Conservation (phyloP, 371 early-diverging fungal genomes). For the Mucor piriformis region DNA sequence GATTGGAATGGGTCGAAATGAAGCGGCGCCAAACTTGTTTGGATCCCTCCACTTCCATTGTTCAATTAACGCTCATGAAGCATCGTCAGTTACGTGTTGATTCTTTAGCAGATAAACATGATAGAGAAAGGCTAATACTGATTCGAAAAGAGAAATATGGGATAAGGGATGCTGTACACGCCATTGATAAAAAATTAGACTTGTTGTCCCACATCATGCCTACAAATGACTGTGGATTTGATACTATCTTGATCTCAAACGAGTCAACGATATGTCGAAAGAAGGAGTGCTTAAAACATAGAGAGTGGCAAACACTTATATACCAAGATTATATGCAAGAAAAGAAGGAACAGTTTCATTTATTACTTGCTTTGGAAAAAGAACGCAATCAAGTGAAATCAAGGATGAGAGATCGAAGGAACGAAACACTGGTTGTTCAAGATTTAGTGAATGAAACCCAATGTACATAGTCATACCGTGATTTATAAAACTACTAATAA, state of each 20-base stretch:
- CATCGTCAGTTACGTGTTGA: constrained; percentile 21
- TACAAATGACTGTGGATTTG: constrained; percentile 50
- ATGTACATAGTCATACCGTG: not conserved
- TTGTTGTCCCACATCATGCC: constrained; percentile 27
- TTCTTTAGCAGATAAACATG: constrained; percentile 35
- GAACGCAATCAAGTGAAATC: constrained; percentile 23
- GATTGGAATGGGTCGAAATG: constrained; percentile 38
- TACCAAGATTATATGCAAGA: constrained; percentile 42
- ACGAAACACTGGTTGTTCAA: constrained; percentile 5
- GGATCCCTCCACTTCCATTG: not conserved
- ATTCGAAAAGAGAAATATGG: constrained; percentile 21
- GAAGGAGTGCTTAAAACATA: constrained; percentile 35
- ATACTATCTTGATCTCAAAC: constrained; percentile 45
- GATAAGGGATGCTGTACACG: not conserved
- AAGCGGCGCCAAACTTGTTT: constrained; percentile 24
- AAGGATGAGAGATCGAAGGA: constrained; percentile 25
- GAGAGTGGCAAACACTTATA: constrained; percentile 43
- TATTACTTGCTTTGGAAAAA: constrained; percentile 6
- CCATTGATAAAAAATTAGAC: not conserved
- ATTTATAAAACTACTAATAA: too few species aligned
- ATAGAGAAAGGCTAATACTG: constrained; percentile 16
- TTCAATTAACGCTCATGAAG: constrained; percentile 5
- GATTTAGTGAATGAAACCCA: not conserved
- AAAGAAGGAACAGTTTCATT: constrained; percentile 16
- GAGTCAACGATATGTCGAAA: constrained; percentile 22